Evolutionary conservation across 768 basidiomycete species (phyloP).

Genomic region (Dentipellis fragilis): DNA sequence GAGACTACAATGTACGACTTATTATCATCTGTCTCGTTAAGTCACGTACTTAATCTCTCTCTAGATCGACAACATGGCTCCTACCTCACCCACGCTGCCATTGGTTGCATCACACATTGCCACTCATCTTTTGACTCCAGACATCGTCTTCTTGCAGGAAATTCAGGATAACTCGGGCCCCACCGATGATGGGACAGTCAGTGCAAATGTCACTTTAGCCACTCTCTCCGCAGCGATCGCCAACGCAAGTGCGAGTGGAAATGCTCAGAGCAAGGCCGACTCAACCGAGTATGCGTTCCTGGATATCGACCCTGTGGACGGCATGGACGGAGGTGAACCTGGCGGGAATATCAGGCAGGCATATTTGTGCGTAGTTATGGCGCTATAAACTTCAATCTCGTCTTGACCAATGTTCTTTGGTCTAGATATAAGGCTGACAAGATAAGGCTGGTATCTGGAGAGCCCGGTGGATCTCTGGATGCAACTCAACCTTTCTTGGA

Average conservation of each 20-base stretch:
- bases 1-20: constrained; percentile 46
- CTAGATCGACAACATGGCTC: constrained; percentile 48
- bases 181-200: constrained; percentile 42
- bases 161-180: constrained; percentile 51
- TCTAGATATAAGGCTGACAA: neutral
- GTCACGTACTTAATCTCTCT: neutral
- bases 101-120: constrained; percentile 45
- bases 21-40: neutral
- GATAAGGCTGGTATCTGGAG: constrained; percentile 33
- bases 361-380: constrained; percentile 31
- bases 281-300: constrained; percentile 30
- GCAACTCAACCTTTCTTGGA: constrained; percentile 28
- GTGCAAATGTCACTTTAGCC: constrained; percentile 41
- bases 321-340: constrained; percentile 47
- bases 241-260: constrained; percentile 12
- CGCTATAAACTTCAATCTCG: neutral
- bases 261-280: constrained; percentile 20
- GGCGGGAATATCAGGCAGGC: constrained; percentile 57
- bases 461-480: constrained; percentile 40
- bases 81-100: constrained; percentile 36
- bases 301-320: constrained; percentile 41
- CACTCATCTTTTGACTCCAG: constrained; percentile 37
- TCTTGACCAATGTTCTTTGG: neutral
- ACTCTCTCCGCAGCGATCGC: constrained; percentile 41
- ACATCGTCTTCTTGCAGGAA: constrained; percentile 56